phyloP scores from a whole-genome alignment of 108 stramenopile genomes.

The Asterionellopsis glacialis region DNA sequence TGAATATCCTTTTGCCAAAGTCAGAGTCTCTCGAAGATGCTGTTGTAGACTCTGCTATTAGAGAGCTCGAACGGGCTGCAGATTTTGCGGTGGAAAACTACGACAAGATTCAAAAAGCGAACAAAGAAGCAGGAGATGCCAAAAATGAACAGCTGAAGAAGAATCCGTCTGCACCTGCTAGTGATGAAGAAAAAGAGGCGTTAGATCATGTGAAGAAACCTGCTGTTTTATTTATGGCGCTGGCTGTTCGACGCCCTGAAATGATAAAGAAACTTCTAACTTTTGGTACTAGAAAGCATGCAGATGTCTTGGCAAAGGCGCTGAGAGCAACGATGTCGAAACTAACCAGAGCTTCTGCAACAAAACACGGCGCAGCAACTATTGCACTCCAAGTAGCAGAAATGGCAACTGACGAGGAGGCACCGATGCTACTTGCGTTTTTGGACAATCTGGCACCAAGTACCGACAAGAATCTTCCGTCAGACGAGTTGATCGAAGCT shows the following conservation, averaged over 20 bases:
- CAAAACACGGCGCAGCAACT: constrained; percentile 72
- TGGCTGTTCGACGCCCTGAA: constrained; percentile 70
- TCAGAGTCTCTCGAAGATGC: constrained; percentile 45
- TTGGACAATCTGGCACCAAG: constrained; percentile 71
- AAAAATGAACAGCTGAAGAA: constrained; percentile 22
- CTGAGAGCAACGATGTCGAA: constrained; percentile 76
- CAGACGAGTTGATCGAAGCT: constrained; percentile 77
- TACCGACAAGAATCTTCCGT: constrained; percentile 41
- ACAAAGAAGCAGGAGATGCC: constrained; percentile 42
- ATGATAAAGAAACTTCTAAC: constrained; percentile 71
- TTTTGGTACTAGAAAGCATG: constrained; percentile 50
- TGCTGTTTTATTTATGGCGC: constrained; percentile 75
- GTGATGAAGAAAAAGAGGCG: constrained; percentile 70
- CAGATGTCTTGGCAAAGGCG: constrained; percentile 73
- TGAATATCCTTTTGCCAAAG: constrained; percentile 78
- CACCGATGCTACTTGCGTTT: constrained; percentile 69
- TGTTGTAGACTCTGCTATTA: constrained; percentile 62
- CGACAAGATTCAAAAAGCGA: constrained; percentile 37
- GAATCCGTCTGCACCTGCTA: constrained; percentile 32
- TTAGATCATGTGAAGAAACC: constrained; percentile 66
- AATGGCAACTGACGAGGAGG: constrained; percentile 45
- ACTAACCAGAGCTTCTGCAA: constrained; percentile 65
- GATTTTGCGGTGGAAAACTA: constrained; percentile 51
- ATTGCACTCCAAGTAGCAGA: constrained; percentile 74
- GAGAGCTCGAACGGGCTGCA: constrained; percentile 53